Evolutionary conservation across 768 basidiomycete genomes (phyloP).

Genomic region (Boletus patriciae): DNA sequence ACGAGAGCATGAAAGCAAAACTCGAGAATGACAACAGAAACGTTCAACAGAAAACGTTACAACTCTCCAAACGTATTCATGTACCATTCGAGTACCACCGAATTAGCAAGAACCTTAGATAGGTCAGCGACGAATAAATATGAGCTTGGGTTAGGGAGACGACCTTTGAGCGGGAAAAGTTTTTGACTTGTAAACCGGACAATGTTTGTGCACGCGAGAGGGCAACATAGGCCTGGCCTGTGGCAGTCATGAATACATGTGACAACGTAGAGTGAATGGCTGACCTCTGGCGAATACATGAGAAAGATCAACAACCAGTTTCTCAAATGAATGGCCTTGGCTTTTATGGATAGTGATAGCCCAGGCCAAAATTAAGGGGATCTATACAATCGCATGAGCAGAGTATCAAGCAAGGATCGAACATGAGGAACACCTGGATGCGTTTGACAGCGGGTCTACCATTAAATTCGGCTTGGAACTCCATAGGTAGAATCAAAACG

Average conservation of each 20-base stretch:
- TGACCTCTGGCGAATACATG: neutral
- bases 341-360: conserved; percentile 5
- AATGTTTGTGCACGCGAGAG: neutral
- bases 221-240: neutral
- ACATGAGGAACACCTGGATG: no score
- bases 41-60: no score
- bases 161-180: neutral
- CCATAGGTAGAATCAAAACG: no score
- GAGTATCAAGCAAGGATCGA: neutral
- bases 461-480: no score
- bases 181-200: neutral
- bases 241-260: neutral
- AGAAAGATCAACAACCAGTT: neutral
- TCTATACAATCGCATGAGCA: neutral
- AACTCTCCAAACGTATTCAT: no score
- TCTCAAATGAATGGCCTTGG: conserved; percentile 1
- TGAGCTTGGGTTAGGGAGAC: no score
- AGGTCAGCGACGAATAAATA: no score
- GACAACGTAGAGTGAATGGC: neutral
- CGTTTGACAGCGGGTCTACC: no score
- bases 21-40: no score
- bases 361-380: neutral
- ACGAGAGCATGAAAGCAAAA: no score
- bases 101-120: no score
- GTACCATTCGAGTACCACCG: no score